A percentile compares a stretch with the other conserved stretches of the same genome.
Conservation (phyloP, 306 rosid species). For the Dryas alaskensis region DNA sequence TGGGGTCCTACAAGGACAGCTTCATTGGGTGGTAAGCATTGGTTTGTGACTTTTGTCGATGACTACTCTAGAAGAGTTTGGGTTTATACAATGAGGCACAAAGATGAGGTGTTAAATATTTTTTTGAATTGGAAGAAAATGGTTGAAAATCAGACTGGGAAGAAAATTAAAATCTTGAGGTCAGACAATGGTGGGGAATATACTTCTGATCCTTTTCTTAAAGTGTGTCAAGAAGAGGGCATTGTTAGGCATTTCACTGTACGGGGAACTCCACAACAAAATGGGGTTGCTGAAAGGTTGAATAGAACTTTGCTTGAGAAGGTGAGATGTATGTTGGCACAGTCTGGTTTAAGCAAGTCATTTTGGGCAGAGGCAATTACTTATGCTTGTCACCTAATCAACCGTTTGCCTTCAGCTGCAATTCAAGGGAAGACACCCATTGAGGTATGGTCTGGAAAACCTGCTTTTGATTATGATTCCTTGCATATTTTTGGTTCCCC, state of each 20-base stretch:
- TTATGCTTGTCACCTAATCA: not conserved
- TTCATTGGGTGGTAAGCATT: not conserved
- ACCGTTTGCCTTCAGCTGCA: not conserved
- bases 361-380: not conserved
- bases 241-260: not conserved
- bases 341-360: not conserved
- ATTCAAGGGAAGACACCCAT: not conserved
- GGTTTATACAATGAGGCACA: not conserved
- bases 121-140: no score
- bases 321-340: not conserved
- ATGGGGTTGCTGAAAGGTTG: not conserved
- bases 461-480: not conserved
- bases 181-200: no score
- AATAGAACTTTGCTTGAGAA: not conserved
- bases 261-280: not conserved
- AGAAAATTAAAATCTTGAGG: no score
- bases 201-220: not conserved
- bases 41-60: not conserved
- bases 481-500: not conserved
- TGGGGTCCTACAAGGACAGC: not conserved
- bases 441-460: slow-evolving; percentile 1
- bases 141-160: no score
- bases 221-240: not conserved
- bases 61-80: not conserved
- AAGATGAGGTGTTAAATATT: not conserved